Conservation (phyloP, 306 rosid genomes). For the Erythrophleum fordii region DNA sequence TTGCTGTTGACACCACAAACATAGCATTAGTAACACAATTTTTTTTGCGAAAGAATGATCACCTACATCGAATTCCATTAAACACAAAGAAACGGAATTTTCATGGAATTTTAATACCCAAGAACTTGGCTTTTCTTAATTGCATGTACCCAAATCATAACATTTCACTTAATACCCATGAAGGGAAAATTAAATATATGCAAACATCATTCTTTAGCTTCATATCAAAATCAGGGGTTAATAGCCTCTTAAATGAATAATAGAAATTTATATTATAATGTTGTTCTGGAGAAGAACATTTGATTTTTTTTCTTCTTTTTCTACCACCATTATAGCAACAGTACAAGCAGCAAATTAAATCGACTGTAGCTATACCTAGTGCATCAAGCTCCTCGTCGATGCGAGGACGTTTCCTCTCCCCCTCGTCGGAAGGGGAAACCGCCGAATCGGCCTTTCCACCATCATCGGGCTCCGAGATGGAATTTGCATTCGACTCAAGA, state of each 20-base stretch:
- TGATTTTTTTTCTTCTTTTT: background rate
- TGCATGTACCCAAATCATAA: background rate
- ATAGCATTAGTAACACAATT: background rate
- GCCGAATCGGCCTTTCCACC: slow-evolving; percentile 29
- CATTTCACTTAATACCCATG: background rate
- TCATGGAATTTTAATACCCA: background rate
- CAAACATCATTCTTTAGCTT: background rate
- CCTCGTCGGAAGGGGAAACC: slow-evolving; percentile 42
- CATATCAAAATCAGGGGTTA: background rate
- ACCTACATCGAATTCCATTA: background rate
- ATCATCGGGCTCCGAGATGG: slow-evolving; percentile 38
- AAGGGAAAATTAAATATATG: background rate
- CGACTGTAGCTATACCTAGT: slow-evolving; percentile 47
- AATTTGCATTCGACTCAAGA: slow-evolving; percentile 43
- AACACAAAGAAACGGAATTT: background rate
- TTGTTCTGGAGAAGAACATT: background rate
- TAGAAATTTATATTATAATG: background rate
- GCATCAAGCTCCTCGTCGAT: slow-evolving; percentile 59
- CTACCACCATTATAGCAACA: background rate
- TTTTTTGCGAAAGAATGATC: background rate
- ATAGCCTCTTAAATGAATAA: background rate
- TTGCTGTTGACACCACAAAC: slow-evolving; percentile 50
- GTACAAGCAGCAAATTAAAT: background rate
- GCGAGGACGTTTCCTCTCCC: slow-evolving; percentile 75
- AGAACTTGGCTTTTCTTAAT: background rate